Conservation (phyloP, 371 early-diverging fungal species). For the Mucor sp. region DNA sequence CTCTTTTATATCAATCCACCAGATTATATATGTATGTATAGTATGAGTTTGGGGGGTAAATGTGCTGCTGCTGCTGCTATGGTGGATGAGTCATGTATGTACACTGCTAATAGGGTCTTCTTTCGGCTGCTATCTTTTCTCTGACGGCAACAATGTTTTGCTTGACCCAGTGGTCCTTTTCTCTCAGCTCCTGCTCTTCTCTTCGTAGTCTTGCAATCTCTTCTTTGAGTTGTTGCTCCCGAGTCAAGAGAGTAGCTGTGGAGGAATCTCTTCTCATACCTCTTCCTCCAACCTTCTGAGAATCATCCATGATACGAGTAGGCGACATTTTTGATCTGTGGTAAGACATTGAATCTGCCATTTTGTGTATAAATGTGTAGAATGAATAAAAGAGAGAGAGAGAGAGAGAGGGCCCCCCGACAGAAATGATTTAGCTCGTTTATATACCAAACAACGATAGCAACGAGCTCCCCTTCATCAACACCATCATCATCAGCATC, state of each 20-base stretch:
- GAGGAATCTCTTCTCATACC: constrained; percentile 21
- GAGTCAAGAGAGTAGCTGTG: constrained; percentile 29
- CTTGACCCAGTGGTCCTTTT: constrained; percentile 48
- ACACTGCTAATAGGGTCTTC: constrained; percentile 13
- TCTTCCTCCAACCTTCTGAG: constrained; percentile 11
- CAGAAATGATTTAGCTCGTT: background rate
- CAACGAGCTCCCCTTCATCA: background rate
- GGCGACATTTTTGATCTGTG: constrained; percentile 59
- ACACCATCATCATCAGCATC: background rate
- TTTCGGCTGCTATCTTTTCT: constrained; percentile 40
- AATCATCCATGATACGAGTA: constrained; percentile 24
- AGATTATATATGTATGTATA: background rate
- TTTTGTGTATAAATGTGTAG: background rate
- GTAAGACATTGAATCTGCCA: constrained; percentile 50
- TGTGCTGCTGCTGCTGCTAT: background rate
- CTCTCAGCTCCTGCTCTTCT: constrained; percentile 46
- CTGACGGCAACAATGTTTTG: constrained; percentile 46
- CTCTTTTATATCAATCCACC: background rate
- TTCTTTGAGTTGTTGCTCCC: constrained; percentile 45
- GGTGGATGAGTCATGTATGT: background rate
- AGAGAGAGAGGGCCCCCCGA: background rate
- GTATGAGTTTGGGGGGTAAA: background rate
- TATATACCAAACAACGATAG: background rate
- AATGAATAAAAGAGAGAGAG: background rate
- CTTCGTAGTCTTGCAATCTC: constrained; percentile 48